Conservation (phyloP, 225 moss, liverwort and hornwort species). For the Lunularia cruciata region DNA sequence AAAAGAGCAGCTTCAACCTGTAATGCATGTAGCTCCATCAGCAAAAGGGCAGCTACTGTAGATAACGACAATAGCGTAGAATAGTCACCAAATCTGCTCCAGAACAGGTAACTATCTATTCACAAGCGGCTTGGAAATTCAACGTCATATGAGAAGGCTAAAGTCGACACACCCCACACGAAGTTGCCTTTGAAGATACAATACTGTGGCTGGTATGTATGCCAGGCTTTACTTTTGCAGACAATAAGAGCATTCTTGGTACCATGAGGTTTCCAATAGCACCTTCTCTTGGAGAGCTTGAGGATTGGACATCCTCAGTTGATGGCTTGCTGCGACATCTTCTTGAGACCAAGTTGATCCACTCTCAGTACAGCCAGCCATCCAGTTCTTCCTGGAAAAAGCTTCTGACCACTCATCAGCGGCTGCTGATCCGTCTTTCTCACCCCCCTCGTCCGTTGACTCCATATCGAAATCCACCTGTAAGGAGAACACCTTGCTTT, state of each 20-base stretch:
- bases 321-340: conserved; percentile 44
- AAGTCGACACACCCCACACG: no score
- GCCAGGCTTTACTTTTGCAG: no score
- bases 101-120: no score
- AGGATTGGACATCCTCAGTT: conserved; percentile 56
- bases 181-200: no score
- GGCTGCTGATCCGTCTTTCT: conserved; percentile 13
- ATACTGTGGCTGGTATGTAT: no score
- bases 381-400: conserved; percentile 64
- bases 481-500: no score
- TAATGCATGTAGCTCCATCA: neutral
- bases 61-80: no score
- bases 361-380: conserved; percentile 52
- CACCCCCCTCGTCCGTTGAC: conserved; percentile 6
- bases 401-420: conserved; percentile 58
- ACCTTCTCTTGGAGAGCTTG: conserved; percentile 75
- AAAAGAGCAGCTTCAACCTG: conserved; percentile 40
- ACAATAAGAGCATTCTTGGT: neutral
- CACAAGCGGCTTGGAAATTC: no score
- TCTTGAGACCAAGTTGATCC: conserved; percentile 40
- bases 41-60: no score
- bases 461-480: conserved; percentile 41
- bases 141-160: no score
- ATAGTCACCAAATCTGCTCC: no score
- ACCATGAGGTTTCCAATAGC: neutral